Evolutionary conservation across 176 grass and related monocot species (phyloP).

Genomic region (Rhynchospora tenuis): DNA sequence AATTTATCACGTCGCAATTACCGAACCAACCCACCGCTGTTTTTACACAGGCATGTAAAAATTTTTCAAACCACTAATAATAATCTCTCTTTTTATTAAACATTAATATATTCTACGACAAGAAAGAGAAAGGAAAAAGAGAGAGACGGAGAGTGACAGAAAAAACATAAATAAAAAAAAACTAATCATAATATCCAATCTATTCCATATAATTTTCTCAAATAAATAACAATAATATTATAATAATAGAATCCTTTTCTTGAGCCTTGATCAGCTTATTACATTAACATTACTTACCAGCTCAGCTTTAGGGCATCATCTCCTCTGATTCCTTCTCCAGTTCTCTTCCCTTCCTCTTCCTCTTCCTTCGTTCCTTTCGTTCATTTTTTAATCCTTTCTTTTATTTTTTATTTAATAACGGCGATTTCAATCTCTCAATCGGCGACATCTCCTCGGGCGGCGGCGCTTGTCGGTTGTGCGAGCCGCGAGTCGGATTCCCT

Average conservation of each 20-base stretch:
- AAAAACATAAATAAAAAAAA: not conserved
- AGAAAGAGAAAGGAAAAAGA: too few species aligned
- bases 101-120: too few species aligned
- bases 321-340: not conserved
- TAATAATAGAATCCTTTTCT: not conserved
- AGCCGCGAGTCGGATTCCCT: not conserved
- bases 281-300: not conserved
- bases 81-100: too few species aligned
- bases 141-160: not conserved
- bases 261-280: conserved; percentile 8
- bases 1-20: not conserved
- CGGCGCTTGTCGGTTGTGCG: not conserved
- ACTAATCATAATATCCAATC: not conserved
- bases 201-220: not conserved
- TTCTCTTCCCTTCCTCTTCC: not conserved
- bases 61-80: too few species aligned
- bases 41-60: too few species aligned
- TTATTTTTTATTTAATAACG: not conserved
- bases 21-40: not conserved
- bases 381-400: not conserved
- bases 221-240: not conserved
- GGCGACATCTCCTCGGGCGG: conserved; percentile 8
- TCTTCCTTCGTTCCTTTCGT: not conserved
- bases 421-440: not conserved
- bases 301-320: conserved; percentile 19